Evolutionary conservation across 208 protist species (phyloP).

Genomic region (Angomonas ambiguus): DNA sequence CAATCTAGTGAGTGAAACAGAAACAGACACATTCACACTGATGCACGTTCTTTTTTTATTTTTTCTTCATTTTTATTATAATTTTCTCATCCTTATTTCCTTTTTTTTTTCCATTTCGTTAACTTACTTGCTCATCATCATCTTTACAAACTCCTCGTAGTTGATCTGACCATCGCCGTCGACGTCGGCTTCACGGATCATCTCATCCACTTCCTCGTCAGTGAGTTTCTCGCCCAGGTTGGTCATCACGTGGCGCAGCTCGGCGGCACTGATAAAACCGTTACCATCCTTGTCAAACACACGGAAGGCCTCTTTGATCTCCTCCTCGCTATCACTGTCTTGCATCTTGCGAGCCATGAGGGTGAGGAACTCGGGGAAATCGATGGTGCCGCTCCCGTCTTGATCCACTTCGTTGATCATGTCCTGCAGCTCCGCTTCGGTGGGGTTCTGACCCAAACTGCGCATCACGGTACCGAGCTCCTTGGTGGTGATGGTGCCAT

Average conservation of each 20-base stretch:
- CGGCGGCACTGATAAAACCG: constrained; percentile 92
- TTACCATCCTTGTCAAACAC: constrained; percentile 96
- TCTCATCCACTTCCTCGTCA: constrained; percentile 90
- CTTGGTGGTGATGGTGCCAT: constrained; percentile 97
- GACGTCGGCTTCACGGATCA: constrained; percentile 86
- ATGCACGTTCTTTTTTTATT: neutral
- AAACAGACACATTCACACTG: neutral
- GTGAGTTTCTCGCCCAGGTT: constrained; percentile 94
- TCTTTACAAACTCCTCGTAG: constrained; percentile 16
- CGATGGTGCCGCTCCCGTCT: constrained; percentile 93
- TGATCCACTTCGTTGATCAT: constrained; percentile 98
- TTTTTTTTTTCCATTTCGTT: constrained; percentile 6
- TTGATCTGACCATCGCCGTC: constrained; percentile 81
- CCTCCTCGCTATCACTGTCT: constrained; percentile 91
- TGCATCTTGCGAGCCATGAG: constrained; percentile 89
- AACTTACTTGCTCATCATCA: neutral
- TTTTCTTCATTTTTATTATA: neutral
- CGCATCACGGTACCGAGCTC: constrained; percentile 99
- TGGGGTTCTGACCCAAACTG: constrained; percentile 97
- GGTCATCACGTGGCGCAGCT: constrained; percentile 94
- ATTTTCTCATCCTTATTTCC: no score
- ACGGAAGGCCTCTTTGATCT: constrained; percentile 94
- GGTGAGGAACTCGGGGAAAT: constrained; percentile 90
- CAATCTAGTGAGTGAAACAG: no score
- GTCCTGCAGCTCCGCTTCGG: constrained; percentile 94